Evolutionary conservation across 257 asterid species (phyloP).

Genomic region (Solanum virginianum): DNA sequence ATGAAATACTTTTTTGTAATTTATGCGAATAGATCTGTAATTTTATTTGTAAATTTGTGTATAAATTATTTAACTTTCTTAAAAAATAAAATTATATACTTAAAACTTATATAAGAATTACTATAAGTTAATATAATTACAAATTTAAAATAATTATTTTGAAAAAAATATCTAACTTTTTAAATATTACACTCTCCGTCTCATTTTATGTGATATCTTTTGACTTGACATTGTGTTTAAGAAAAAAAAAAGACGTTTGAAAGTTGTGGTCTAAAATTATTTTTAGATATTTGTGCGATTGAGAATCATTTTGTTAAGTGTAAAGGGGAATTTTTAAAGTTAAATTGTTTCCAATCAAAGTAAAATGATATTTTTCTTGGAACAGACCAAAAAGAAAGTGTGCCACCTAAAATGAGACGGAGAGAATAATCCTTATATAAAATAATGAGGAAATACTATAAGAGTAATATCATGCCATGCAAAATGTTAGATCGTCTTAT

Average conservation of each 20-base stretch:
- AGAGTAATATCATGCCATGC: background rate
- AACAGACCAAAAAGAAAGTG: no score
- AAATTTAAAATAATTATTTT: background rate
- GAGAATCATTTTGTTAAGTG: no score
- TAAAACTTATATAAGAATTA: background rate
- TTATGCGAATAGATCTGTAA: background rate
- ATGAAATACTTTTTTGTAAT: background rate
- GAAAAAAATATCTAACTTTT: background rate
- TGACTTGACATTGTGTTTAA: no score
- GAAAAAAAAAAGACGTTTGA: no score
- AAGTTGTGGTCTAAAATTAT: no score
- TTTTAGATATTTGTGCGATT: no score
- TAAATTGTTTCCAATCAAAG: no score
- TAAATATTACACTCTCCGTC: background rate
- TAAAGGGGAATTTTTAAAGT: no score
- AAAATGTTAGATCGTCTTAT: background rate
- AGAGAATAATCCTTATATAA: no score
- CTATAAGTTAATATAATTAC: background rate
- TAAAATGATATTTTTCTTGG: no score
- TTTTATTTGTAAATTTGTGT: background rate
- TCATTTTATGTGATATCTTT: no score
- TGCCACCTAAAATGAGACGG: no score
- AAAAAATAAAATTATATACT: background rate
- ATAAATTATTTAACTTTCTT: background rate
- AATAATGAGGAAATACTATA: background rate